phyloP scores from a whole-genome alignment of 306 rosid genomes.

The Coriaria nepalensis region DNA sequence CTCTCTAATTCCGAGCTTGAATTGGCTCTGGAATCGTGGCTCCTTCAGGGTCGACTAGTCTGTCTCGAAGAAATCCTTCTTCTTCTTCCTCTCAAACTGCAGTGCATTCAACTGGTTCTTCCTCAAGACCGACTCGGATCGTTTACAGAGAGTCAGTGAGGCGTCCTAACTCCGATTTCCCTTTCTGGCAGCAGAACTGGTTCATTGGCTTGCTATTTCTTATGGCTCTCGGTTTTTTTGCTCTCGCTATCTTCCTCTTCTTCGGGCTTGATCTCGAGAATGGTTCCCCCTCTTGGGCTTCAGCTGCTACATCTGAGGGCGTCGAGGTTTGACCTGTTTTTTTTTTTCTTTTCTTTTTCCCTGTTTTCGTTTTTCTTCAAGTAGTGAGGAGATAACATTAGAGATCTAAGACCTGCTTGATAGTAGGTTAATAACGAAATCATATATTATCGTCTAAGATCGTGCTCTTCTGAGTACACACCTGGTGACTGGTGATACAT shows the following conservation, averaged over 20 bases:
- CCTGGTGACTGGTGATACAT: no score
- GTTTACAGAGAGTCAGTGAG: slow-evolving; percentile 39
- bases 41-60: slow-evolving; percentile 62
- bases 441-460: no score
- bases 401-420: background rate
- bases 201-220: slow-evolving; percentile 58
- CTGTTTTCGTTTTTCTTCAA: no score
- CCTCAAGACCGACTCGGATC: slow-evolving; percentile 45
- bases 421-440: no score
- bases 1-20: no score
- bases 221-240: slow-evolving; percentile 81
- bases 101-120: slow-evolving; percentile 1
- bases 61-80: slow-evolving; percentile 71
- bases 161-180: slow-evolving; percentile 48
- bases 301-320: slow-evolving; percentile 69
- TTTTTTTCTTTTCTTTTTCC: background rate
- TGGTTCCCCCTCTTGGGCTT: slow-evolving; percentile 34
- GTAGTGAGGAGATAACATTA: background rate
- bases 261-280: slow-evolving; percentile 52
- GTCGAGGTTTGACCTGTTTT: slow-evolving; percentile 42
- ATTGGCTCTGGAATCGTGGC: slow-evolving; percentile 54
- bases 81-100: slow-evolving; percentile 22
- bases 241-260: slow-evolving; percentile 60
- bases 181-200: slow-evolving; percentile 90
- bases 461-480: no score